Base-by-base conservation (phyloP, 1,139 yeast genomes). In the Scheffersomyces titani region DNA sequence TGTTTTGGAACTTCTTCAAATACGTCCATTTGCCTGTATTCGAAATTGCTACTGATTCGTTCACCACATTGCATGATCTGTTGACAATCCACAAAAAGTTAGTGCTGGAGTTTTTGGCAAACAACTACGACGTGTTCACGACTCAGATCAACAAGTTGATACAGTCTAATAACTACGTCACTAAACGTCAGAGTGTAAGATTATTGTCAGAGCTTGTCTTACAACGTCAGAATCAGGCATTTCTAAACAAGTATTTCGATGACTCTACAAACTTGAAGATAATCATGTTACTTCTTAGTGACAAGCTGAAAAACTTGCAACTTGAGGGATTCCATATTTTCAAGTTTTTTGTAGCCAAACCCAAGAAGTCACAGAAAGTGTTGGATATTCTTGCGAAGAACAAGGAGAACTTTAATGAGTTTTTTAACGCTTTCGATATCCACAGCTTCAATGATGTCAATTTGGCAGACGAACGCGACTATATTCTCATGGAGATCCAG, bases 321-420 rank as follows among this genome's bases (percentile, higher is more conserved):
- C 76, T 87, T 57, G 99, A 94, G 71, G 94, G 97, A 3, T 94
- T 94, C 69, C 94, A 94, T 65, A 89, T 94, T 47, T 94, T 94
- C 76, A 94, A 94, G 72, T 90, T 88, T 49, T 92, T 94, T 73
- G 93, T 92, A 45, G 99, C 98, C 6, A 94, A 94, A 70, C 99
- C 99, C 6, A 88, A 89, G 63, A 93, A 93, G 71, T 82, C 92
- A 1, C 92, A 88, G 68, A 86, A 89, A 11, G 87, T 94, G 2
- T 76, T 84, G 58, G 98, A 93, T 70, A 90, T 94, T 21, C 77
- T 94, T 63, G 84, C 87, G 50, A 92, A 92, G 67, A 94, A 94
- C 71, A 87, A 92, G 67, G 88, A 83, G 53, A 90, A 90, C 67
- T 82, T 94, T 60, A 73, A 93, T 51, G 80, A 81, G 47, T 92